Evolutionary conservation across 768 basidiomycete genomes (phyloP), one percentile per base, ranked within the genome.

Genomic region (Trametes gibbosa): DNA sequence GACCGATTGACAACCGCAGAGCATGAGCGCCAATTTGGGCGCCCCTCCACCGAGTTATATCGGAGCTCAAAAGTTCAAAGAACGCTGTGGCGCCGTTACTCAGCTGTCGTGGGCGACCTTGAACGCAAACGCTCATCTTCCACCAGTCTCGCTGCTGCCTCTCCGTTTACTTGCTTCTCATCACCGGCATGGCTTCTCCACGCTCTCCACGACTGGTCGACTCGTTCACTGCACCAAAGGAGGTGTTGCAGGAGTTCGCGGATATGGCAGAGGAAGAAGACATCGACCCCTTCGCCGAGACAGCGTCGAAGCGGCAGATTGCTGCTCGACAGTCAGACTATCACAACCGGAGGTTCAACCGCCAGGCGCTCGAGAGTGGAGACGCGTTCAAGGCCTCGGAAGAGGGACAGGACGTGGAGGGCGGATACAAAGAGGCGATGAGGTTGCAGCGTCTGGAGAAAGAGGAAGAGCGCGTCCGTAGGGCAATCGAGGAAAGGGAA

Each of bases 361-460:
- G 97, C 50, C 83, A 87, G 59, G 89, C 87, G 27, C 83, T 88
- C 61, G 90, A 90, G 41, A 90, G 92, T 53, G 83, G 82, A 9
- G 90, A 93, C 74, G 91, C 85, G 0, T 94, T 92, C 66, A 76
- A 82, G 59, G 80, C 85, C 37, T 79, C 68, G 3, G 84, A 84
- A 59, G 90, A 89, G 53, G 89, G 86, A 0, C 78, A 78, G 63
- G 84, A 85, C 27, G 80, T 82, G 1, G 92, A 93, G 69, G 92
- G 93, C 46, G 90, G 91, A 3, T 99, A 98, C 73, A 95, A 92
- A 70, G 96, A 98, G 70, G 91, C 94, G 13, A 99, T 98, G 97
- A 82, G 94, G 69, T 69, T 95, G 65, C 80, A 89, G 60, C 84
- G 86, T 70, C 76, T 99, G 73, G 95, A 98, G 80, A 89, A 92